Conservation (phyloP, 2,329 filamentous ascomycete species). For the Aphanocladium album region DNA sequence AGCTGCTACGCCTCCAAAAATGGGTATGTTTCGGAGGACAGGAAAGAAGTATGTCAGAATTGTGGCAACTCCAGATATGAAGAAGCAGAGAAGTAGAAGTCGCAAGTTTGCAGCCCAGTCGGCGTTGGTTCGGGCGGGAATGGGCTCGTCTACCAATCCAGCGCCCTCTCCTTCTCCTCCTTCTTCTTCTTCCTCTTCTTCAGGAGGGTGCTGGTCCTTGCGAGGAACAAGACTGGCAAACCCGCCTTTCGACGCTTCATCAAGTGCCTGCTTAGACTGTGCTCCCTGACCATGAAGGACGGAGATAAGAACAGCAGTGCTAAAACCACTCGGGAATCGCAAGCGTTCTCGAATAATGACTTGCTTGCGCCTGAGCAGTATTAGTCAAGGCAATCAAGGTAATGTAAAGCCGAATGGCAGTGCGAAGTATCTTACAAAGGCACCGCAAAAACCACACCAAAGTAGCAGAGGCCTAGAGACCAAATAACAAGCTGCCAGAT, state of each 20-base stretch:
- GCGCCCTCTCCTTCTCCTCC: conserved; percentile 27
- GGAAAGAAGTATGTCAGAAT: conserved; percentile 88
- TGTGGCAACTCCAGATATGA: conserved; percentile 62
- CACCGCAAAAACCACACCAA: conserved; percentile 94
- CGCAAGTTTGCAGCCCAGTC: conserved; percentile 46
- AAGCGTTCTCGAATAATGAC: conserved; percentile 90
- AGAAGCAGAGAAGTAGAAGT: conserved; percentile 52
- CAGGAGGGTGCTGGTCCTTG: conserved; percentile 17
- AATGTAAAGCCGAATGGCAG: background rate
- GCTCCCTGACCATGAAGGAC: conserved; percentile 68
- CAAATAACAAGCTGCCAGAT: conserved; percentile 79
- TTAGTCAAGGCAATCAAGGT: background rate
- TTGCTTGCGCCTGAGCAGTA: conserved; percentile 58
- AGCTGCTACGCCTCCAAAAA: conserved; percentile 73
- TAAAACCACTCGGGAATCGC: conserved; percentile 92
- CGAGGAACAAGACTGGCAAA: conserved; percentile 39
- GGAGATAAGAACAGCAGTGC: conserved; percentile 87
- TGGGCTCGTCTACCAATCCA: conserved; percentile 27
- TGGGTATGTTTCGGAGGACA: conserved; percentile 74
- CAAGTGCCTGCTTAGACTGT: conserved; percentile 29
- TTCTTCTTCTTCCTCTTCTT: conserved; percentile 21
- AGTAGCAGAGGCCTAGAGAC: conserved; percentile 91
- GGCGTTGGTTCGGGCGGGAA: conserved; percentile 14
- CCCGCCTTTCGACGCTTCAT: conserved; percentile 31
- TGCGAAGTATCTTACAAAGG: conserved; percentile 53